Percentiles rank a stretch among this genome's conserved stretches.
Conservation (phyloP, 768 basidiomycete species). For the Chiua virens region DNA sequence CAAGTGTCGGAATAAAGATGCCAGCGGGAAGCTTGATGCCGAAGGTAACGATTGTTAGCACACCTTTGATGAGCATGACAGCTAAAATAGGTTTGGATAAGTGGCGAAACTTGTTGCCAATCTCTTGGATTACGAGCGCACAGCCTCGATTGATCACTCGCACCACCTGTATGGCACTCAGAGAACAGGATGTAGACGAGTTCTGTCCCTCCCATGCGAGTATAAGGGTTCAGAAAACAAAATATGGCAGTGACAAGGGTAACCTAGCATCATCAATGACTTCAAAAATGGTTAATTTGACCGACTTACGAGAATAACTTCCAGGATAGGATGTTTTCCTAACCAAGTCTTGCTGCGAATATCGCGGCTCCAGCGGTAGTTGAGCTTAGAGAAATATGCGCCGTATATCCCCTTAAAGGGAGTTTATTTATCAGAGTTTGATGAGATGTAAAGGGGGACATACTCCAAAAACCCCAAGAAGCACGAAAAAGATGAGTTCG, state of each 20-base stretch:
- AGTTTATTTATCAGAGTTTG: slow-evolving; percentile 6
- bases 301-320: slow-evolving; percentile 72
- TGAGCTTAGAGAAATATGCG: slow-evolving; percentile 88
- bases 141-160: slow-evolving; percentile 59
- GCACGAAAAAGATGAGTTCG: slow-evolving; percentile 81
- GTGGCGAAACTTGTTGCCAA: slow-evolving; percentile 54
- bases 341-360: slow-evolving; percentile 84
- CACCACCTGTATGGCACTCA: slow-evolving; percentile 68
- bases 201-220: slow-evolving; percentile 93
- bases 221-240: slow-evolving; percentile 86
- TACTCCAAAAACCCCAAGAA: slow-evolving; percentile 90
- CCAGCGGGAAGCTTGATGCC: slow-evolving; percentile 92
- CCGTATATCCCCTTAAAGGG: slow-evolving; percentile 81
- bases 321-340: slow-evolving; percentile 71
- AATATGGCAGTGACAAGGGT: slow-evolving; percentile 74
- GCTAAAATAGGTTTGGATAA: slow-evolving; percentile 66
- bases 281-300: background rate
- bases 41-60: slow-evolving; percentile 84
- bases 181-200: slow-evolving; percentile 90
- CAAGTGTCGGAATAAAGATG: slow-evolving; percentile 95
- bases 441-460: slow-evolving; percentile 23
- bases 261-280: slow-evolving; percentile 47
- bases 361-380: slow-evolving; percentile 84
- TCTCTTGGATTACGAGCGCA: slow-evolving; percentile 68
- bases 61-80: slow-evolving; percentile 80